Base-by-base conservation (phyloP, 352 stramenopile genomes). In the Aphanomyces stellatus region DNA sequence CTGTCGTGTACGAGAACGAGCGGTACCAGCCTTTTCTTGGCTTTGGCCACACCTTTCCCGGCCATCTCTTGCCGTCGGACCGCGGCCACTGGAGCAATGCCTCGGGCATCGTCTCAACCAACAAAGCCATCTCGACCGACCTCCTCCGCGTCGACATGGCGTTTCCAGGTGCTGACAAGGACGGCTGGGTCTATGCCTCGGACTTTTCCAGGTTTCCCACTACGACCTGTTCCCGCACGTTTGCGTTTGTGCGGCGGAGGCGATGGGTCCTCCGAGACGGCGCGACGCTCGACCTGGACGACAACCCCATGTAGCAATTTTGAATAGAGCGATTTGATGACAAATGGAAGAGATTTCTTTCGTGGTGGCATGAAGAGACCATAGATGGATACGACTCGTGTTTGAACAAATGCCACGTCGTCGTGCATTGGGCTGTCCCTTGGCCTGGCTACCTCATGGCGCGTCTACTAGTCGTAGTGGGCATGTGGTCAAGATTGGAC, bases 1-100 rank as follows among this genome's bases (percentile, higher is more conserved):
- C 86, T 0, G 84, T 93, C 0, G 77, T 95, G 22, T 95, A 90
- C 41, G 86, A 95, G 72, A 95, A 95, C 61, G 75, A 95, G 70
- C 81, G 86, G 7, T 95, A 92, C 68, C 85, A 92, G 61, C 84
- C 83, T 2, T 95, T 95, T 66, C 85, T 79, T 43, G 86, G 86
- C 25, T 95, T 87, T 53, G 86, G 86, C 31, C 90, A 79, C 60
- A 88, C 85, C 2, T 93, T 88, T 70, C 85, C 85, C 10, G 85
- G 83, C 4, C 90, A 92, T 63, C 49, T 95, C 37, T 69, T 95
- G 27, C 80, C 84, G 5, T 92, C 83, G 6, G 86, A 95, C 51
- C 82, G 86, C 34, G 85, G 79, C 35, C 84, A 85, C 24, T 95
- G 86, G 86, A 95, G 86, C 35, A 80, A 95, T 71, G 81, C 84